These are phyloP conservation scores for Phytophthora pini DNA, from an alignment of 352 stramenopile species.

Conservation along the genomic window DNA sequence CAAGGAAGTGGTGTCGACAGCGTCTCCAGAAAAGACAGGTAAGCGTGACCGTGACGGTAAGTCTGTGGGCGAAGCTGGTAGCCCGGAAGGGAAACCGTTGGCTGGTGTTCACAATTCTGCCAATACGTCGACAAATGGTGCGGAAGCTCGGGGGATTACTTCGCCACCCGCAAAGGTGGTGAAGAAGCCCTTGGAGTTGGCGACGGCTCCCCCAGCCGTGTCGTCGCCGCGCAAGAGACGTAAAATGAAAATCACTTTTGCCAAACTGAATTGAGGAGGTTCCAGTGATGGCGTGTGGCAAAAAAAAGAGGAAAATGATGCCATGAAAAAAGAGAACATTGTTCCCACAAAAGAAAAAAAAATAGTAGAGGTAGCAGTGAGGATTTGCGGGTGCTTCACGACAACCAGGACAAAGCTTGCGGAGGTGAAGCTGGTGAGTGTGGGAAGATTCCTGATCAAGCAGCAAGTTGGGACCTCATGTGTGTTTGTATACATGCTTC, in stretches of 20 bases:
- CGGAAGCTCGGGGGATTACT: slow-evolving; percentile 30
- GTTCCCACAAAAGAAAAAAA: slow-evolving; percentile 40
- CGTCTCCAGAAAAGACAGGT: slow-evolving; percentile 38
- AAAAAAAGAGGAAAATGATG: slow-evolving; percentile 48
- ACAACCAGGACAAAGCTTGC: slow-evolving; percentile 25
- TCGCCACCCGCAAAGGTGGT: slow-evolving; percentile 47
- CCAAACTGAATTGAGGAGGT: slow-evolving; percentile 83
- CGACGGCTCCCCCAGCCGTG: slow-evolving; percentile 45
- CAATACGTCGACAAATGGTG: slow-evolving; percentile 37
- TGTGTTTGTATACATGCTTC: slow-evolving; percentile 27
- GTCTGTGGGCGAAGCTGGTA: slow-evolving; percentile 19
- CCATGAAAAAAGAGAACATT: slow-evolving; percentile 39
- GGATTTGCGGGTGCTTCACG: slow-evolving; percentile 21
- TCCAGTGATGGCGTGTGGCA: slow-evolving; percentile 43
- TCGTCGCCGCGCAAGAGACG: slow-evolving; percentile 86
- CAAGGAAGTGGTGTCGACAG: slow-evolving; percentile 31
- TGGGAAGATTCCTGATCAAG: slow-evolving; percentile 22
- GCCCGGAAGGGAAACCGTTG: slow-evolving; percentile 34
- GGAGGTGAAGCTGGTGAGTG: slow-evolving; percentile 15
- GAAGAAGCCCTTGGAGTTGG: slow-evolving; percentile 51
- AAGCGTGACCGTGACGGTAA: slow-evolving; percentile 52
- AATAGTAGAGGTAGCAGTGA: slow-evolving; percentile 37
- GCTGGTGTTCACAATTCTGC: slow-evolving; percentile 21
- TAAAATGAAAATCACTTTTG: slow-evolving; percentile 94
- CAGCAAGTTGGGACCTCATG: slow-evolving; percentile 15